Evolutionary conservation across 1,284 basidiomycete genomes (phyloP).

Genomic region (Coniferiporia weirii): DNA sequence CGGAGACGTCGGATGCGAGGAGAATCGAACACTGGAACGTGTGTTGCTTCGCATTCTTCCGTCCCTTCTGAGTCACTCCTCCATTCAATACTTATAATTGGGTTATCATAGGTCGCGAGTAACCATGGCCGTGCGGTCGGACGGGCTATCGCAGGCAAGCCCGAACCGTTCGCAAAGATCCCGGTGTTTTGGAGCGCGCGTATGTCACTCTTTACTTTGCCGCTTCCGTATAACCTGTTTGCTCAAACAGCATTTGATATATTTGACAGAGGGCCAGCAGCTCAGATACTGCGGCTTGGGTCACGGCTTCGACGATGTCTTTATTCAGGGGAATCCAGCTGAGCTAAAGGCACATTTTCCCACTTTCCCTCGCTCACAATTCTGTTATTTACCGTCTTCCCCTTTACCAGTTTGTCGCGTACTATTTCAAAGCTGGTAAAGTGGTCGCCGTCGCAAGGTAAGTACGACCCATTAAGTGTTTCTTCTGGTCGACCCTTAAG

Average conservation of each 20-base stretch:
- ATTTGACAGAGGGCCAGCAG: conserved; percentile 57
- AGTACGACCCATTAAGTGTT: conserved; percentile 11
- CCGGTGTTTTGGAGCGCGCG: conserved; percentile 89
- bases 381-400: background rate
- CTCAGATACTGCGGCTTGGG: conserved; percentile 80
- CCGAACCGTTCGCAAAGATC: conserved; percentile 70
- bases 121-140: conserved; percentile 86
- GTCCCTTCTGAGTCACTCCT: background rate
- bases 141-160: conserved; percentile 62
- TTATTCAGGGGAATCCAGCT: conserved; percentile 71
- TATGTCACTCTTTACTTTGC: conserved; percentile 32
- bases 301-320: conserved; percentile 64
- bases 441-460: conserved; percentile 79
- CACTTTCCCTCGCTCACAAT: background rate
- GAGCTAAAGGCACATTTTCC: conserved; percentile 65
- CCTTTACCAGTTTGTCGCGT: conserved; percentile 67
- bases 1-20: conserved; percentile 42
- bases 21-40: conserved; percentile 94
- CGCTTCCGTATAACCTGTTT: background rate
- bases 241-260: conserved; percentile 19
- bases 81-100: conserved; percentile 5
- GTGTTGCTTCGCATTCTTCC: conserved; percentile 24
- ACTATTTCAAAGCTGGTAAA: conserved; percentile 75
- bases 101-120: conserved; percentile 58
- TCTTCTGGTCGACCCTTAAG: conserved; percentile 24